A percentile compares a stretch with the other conserved stretches of the same genome.
phyloP scores from a whole-genome alignment of 1,284 basidiomycete genomes.

The Hymenochaete sp. region DNA sequence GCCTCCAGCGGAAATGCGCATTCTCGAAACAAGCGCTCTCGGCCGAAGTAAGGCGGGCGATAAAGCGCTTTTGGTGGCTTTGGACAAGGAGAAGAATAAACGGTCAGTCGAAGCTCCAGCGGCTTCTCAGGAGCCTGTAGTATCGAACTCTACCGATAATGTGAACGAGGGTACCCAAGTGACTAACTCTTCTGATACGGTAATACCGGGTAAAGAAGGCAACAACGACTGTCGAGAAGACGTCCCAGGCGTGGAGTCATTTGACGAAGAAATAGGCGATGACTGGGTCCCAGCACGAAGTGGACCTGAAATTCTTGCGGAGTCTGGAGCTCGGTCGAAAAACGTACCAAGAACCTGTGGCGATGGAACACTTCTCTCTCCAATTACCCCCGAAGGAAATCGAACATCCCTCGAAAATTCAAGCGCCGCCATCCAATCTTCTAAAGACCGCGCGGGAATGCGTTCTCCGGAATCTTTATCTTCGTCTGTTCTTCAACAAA shows the following conservation, averaged over 20 bases:
- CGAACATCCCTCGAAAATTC: too few species aligned
- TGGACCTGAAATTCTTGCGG: conserved; percentile 1
- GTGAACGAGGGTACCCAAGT: too few species aligned
- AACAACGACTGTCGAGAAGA: too few species aligned
- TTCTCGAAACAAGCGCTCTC: conserved; percentile 8
- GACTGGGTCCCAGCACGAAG: conserved; percentile 6
- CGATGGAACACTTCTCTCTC: conserved; percentile 1
- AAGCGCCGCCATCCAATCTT: too few species aligned
- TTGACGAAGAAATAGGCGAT: too few species aligned
- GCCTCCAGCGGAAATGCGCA: conserved; percentile 11
- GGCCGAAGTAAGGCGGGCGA: conserved; percentile 6
- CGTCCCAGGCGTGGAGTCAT: too few species aligned
- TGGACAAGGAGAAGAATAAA: background rate
- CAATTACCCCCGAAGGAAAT: conserved; percentile 6
- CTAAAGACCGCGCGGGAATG: too few species aligned
- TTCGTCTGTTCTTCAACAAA: background rate
- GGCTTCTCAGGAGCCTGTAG: too few species aligned
- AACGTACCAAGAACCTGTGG: background rate
- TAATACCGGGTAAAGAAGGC: too few species aligned
- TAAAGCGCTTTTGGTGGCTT: background rate
- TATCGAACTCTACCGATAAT: too few species aligned
- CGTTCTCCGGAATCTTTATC: background rate
- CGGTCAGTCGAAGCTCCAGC: too few species aligned
- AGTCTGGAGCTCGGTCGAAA: background rate
- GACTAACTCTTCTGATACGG: too few species aligned